Percentiles rank a stretch among this genome's conserved stretches.
Conservation (phyloP, 305 asterid species). For the Fraxinus xanthoxyloides region DNA sequence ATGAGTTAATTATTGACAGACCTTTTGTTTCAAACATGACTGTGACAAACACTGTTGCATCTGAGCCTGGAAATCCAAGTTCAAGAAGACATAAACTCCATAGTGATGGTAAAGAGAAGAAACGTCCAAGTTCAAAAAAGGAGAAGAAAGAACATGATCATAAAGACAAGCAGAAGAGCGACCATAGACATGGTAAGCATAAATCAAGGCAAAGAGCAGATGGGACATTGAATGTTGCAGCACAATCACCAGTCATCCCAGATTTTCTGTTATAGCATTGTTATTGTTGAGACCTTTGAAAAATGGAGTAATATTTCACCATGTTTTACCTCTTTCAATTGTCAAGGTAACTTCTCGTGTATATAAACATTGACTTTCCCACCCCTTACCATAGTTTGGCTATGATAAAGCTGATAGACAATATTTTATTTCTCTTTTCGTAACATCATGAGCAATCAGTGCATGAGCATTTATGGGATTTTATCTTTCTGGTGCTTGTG, state of each 20-base stretch:
- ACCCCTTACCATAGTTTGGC: constrained; percentile 23
- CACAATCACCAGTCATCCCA: constrained; percentile 67
- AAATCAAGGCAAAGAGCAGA: constrained; percentile 66
- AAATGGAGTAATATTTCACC: constrained; percentile 4
- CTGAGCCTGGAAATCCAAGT: constrained; percentile 38
- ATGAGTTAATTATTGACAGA: constrained; percentile 19
- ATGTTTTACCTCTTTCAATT: constrained; percentile 1
- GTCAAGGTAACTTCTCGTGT: constrained; percentile 49
- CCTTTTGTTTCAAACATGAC: constrained; percentile 29
- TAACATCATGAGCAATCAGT: background rate
- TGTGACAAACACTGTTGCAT: constrained; percentile 19
- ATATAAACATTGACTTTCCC: constrained; percentile 27
- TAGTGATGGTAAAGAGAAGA: constrained; percentile 59
- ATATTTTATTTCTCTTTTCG: background rate
- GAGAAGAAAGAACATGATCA: constrained; percentile 50
- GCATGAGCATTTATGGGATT: background rate
- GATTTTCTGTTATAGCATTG: constrained; percentile 81
- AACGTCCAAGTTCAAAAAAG: constrained; percentile 43
- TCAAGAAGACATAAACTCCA: constrained; percentile 48
- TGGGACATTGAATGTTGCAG: constrained; percentile 36
- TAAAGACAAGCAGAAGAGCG: constrained; percentile 49
- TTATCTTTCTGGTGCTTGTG: constrained; percentile 1
- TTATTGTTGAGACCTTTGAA: background rate
- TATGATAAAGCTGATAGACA: constrained; percentile 16
- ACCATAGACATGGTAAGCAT: constrained; percentile 48